These are phyloP conservation scores for Quercus parvula DNA, from an alignment of 306 rosid species.

Conservation along the genomic window DNA sequence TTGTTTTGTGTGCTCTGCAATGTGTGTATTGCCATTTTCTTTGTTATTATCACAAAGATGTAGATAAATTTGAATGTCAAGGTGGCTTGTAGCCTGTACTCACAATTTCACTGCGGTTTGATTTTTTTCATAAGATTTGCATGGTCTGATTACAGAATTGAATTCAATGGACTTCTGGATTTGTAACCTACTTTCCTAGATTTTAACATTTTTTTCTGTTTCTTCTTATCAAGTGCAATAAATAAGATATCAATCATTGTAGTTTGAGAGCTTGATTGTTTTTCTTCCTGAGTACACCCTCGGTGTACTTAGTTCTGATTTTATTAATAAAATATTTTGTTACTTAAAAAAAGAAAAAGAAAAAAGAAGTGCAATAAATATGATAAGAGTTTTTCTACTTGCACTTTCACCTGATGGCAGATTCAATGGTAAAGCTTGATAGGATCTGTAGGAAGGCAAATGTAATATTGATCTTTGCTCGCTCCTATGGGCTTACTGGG, in stretches of 20 bases:
- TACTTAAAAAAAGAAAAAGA: too few species aligned
- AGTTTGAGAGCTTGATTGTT: too few species aligned
- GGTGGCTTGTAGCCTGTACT: neutral
- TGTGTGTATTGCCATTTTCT: neutral
- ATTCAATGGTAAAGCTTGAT: conserved; percentile 85
- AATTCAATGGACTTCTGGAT: neutral
- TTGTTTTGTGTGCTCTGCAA: neutral
- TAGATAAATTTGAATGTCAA: neutral
- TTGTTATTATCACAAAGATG: neutral
- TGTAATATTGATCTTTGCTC: conserved; percentile 79
- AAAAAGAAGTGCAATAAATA: conserved; percentile 9
- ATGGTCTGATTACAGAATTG: neutral
- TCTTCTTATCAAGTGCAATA: conserved; percentile 9
- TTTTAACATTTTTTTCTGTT: neutral
- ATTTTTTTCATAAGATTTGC: neutral
- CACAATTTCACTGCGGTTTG: too few species aligned
- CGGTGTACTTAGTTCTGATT: too few species aligned
- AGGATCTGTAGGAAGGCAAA: conserved; percentile 79
- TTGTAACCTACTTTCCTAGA: neutral
- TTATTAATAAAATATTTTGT: too few species aligned
- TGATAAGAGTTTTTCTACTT: conserved; percentile 24
- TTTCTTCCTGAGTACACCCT: too few species aligned
- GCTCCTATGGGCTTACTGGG: conserved; percentile 95
- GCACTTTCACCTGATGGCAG: conserved; percentile 69
- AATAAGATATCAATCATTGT: conserved; percentile 7